Evolutionary conservation across 305 asterid genomes (phyloP).

Genomic region (Rubia peregrina): DNA sequence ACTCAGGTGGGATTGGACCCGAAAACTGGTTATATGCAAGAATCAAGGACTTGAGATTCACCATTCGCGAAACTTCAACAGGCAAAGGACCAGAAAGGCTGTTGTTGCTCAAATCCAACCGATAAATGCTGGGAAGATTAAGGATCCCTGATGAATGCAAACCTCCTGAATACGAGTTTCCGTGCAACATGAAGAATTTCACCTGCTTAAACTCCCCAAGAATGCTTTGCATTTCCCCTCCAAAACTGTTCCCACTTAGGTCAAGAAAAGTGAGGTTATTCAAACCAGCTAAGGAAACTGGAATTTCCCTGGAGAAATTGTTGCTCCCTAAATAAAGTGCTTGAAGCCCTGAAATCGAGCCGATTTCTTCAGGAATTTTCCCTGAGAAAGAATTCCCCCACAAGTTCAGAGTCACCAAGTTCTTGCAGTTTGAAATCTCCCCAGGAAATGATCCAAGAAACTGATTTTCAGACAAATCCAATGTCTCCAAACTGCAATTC

Average conservation of each 20-base stretch:
- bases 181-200: slow-evolving; percentile 55
- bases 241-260: slow-evolving; percentile 57
- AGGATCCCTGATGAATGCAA: slow-evolving; percentile 53
- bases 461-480: slow-evolving; percentile 65
- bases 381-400: slow-evolving; percentile 64
- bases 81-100: slow-evolving; percentile 65
- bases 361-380: slow-evolving; percentile 60
- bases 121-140: slow-evolving; percentile 39
- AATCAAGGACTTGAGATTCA: slow-evolving; percentile 50
- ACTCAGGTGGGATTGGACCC: slow-evolving; percentile 65
- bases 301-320: slow-evolving; percentile 66
- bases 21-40: slow-evolving; percentile 70
- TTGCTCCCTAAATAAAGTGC: slow-evolving; percentile 63
- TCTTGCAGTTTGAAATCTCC: slow-evolving; percentile 54
- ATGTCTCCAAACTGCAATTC: slow-evolving; percentile 42
- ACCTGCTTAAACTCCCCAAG: slow-evolving; percentile 63
- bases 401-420: slow-evolving; percentile 40
- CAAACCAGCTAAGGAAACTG: slow-evolving; percentile 43
- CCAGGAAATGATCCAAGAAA: slow-evolving; percentile 54
- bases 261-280: slow-evolving; percentile 55
- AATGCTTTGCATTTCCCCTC: slow-evolving; percentile 59
- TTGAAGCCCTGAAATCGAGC: slow-evolving; percentile 40
- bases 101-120: slow-evolving; percentile 80
- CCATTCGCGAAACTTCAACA: slow-evolving; percentile 42
- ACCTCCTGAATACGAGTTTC: slow-evolving; percentile 59